A percentile compares a stretch with the other conserved stretches of the same genome.
Conservation (phyloP, 2,329 filamentous ascomycete genomes). For the Fusarium sp. region DNA sequence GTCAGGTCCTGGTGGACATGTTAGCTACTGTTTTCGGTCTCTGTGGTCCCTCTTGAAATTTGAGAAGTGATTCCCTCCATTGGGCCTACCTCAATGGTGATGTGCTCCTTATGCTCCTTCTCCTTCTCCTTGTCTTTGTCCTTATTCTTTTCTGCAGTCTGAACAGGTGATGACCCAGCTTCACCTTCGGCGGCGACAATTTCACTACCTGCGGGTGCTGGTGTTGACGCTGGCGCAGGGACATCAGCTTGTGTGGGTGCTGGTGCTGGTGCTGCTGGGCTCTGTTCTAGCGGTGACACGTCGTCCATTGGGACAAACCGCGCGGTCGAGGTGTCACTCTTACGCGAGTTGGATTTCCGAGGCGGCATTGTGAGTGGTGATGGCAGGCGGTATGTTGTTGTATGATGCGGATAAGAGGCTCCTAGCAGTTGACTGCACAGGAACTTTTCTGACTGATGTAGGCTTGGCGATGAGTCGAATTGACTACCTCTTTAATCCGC, state of each 20-base stretch:
- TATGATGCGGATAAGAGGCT: neutral
- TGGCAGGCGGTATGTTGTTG: neutral
- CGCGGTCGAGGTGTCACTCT: conserved; percentile 60
- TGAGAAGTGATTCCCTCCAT: neutral
- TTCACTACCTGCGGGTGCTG: conserved; percentile 15
- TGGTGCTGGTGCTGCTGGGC: conserved; percentile 29
- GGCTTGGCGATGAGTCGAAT: neutral
- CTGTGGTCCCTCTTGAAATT: neutral
- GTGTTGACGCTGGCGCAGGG: conserved; percentile 11
- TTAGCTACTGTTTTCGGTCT: neutral
- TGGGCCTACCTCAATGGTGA: conserved; percentile 65
- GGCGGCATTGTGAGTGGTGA: conserved; percentile 60
- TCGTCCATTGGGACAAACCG: conserved; percentile 59
- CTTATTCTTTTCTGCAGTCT: conserved; percentile 48
- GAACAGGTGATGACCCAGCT: conserved; percentile 37
- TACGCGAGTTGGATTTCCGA: conserved; percentile 64
- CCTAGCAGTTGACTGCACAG: neutral
- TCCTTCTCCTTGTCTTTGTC: conserved; percentile 46
- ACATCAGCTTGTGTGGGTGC: conserved; percentile 34
- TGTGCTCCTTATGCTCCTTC: conserved; percentile 49
- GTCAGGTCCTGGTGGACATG: conserved; percentile 70
- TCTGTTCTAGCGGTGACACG: conserved; percentile 40
- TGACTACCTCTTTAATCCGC: neutral
- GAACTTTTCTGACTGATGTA: neutral
- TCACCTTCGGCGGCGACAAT: conserved; percentile 2